A percentile compares a stretch with the other conserved stretches of the same genome.
phyloP scores from a whole-genome alignment of 805 yeast genomes.

The Grigorovia yakushimaensis region DNA sequence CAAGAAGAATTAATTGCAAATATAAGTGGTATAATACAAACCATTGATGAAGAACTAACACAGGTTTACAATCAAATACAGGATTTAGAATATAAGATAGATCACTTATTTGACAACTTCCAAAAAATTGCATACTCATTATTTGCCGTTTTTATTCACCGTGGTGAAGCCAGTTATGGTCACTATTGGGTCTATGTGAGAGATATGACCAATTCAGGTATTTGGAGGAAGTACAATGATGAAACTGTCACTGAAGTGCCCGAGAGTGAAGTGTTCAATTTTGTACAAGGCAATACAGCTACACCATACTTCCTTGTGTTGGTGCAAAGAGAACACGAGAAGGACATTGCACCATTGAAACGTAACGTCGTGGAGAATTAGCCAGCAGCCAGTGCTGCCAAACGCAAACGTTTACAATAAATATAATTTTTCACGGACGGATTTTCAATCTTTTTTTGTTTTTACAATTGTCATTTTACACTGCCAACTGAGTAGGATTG shows the following conservation, averaged over 20 bases:
- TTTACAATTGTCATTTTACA: neutral
- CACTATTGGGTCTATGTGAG: constrained; percentile 94
- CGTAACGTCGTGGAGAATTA: constrained; percentile 30
- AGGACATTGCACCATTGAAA: constrained; percentile 55
- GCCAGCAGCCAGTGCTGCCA: neutral
- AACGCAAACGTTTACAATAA: neutral
- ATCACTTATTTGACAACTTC: constrained; percentile 52
- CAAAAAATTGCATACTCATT: constrained; percentile 64
- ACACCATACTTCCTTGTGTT: constrained; percentile 91
- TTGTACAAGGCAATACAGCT: constrained; percentile 62
- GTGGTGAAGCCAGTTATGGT: constrained; percentile 94
- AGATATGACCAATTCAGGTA: constrained; percentile 49
- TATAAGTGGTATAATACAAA: constrained; percentile 38
- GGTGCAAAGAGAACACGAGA: constrained; percentile 51
- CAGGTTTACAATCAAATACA: constrained; percentile 34
- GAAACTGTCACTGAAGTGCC: constrained; percentile 82
- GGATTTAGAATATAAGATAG: constrained; percentile 39
- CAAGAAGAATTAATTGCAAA: constrained; percentile 22
- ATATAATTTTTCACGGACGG: neutral
- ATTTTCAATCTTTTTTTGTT: neutral
- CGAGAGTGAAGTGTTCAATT: constrained; percentile 55
- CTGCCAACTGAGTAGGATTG: neutral
- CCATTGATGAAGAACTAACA: constrained; percentile 38
- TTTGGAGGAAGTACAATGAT: constrained; percentile 88
- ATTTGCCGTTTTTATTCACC: constrained; percentile 87